These are phyloP conservation scores for Austroboletus novae-zelandiae DNA, from an alignment of 1,284 basidiomycete species.

Conservation along the genomic window DNA sequence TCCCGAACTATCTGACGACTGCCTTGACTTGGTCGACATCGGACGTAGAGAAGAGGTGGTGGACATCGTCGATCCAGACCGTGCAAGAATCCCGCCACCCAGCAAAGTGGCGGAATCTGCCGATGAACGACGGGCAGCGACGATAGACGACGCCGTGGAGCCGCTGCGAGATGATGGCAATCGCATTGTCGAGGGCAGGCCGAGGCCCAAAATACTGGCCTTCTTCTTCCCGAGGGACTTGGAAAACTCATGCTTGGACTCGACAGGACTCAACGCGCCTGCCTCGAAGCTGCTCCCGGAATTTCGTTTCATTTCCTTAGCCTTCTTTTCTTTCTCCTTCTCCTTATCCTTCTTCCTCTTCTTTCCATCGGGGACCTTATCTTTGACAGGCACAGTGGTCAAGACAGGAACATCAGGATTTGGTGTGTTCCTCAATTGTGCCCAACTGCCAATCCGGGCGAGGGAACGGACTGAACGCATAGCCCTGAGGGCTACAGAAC, in stretches of 20 bases:
- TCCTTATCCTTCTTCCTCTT: slow-evolving; percentile 31
- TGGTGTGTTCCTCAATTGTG: slow-evolving; percentile 46
- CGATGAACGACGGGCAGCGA: slow-evolving; percentile 38
- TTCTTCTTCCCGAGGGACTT: slow-evolving; percentile 53
- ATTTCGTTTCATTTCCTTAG: slow-evolving; percentile 37
- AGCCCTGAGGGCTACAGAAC: slow-evolving; percentile 72
- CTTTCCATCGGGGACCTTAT: slow-evolving; percentile 36
- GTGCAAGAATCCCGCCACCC: slow-evolving; percentile 29
- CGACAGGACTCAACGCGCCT: slow-evolving; percentile 46
- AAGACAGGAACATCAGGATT: slow-evolving; percentile 33
- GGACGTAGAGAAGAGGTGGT: slow-evolving; percentile 58
- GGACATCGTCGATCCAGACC: slow-evolving; percentile 48
- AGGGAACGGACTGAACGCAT: slow-evolving; percentile 72
- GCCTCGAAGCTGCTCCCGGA: slow-evolving; percentile 67
- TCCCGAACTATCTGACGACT: slow-evolving; percentile 47
- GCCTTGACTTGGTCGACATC: slow-evolving; percentile 50
- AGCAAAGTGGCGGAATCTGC: slow-evolving; percentile 40
- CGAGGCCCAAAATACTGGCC: slow-evolving; percentile 53
- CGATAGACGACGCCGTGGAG: slow-evolving; percentile 37
- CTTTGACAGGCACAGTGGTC: slow-evolving; percentile 20
- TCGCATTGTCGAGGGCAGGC: slow-evolving; percentile 45
- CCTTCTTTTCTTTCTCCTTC: slow-evolving; percentile 30
- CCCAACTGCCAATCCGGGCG: slow-evolving; percentile 70
- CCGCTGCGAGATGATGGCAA: slow-evolving; percentile 48
- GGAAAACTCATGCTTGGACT: slow-evolving; percentile 20